A percentile compares a stretch with the other conserved stretches of the same genome.
These are phyloP conservation scores for Tolypocladium nubicola DNA, from an alignment of 2,329 filamentous ascomycete species.

Conservation along the genomic window DNA sequence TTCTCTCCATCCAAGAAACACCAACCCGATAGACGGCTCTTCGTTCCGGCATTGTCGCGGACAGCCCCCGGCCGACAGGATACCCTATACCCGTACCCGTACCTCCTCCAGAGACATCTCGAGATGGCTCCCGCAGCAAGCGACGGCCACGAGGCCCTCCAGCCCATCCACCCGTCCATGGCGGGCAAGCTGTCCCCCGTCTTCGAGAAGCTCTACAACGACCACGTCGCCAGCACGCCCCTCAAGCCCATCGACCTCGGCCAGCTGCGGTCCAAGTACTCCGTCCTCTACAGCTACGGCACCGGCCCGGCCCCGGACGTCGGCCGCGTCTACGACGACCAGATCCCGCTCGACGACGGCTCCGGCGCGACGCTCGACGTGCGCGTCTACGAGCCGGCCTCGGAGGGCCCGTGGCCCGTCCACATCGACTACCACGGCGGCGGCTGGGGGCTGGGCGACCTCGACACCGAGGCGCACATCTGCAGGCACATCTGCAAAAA, in stretches of 20 bases:
- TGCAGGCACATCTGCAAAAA: constrained; percentile 34
- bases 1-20: neutral
- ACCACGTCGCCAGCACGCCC: constrained; percentile 29
- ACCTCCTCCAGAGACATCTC: neutral
- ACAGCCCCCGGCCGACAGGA: neutral
- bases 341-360: constrained; percentile 20
- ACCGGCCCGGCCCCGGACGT: constrained; percentile 30
- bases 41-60: neutral
- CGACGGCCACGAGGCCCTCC: constrained; percentile 29
- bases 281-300: constrained; percentile 32
- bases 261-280: constrained; percentile 28
- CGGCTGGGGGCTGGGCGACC: constrained; percentile 37
- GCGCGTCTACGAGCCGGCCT: constrained; percentile 32
- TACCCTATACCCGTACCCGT: too few relatives aligned
- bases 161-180: constrained; percentile 36
- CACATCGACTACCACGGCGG: constrained; percentile 40
- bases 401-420: constrained; percentile 31
- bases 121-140: neutral
- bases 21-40: neutral
- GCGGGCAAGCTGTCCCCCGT: constrained; percentile 32
- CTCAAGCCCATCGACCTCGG: constrained; percentile 27
- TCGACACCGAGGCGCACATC: constrained; percentile 37
- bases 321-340: constrained; percentile 25
- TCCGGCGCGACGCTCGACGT: constrained; percentile 16
- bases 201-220: constrained; percentile 37